Evolutionary conservation across 83 land plant species (phyloP), one percentile per base, ranked within the genome.

Genomic region (Larix sibirica): DNA sequence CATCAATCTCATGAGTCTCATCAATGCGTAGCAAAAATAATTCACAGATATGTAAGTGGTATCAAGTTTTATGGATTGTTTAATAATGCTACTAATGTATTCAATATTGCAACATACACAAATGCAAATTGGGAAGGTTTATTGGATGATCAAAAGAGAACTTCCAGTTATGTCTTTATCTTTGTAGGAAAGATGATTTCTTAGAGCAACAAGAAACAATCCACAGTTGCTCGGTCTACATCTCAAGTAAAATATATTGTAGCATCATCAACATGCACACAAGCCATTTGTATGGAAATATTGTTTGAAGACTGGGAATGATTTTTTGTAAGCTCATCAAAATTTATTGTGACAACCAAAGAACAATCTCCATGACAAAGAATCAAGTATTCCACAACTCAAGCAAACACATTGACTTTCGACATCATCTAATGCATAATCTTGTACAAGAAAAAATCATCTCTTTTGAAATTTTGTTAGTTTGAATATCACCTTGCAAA

Each of bases 41-140:
- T 85, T 2, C 62, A 77, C 2, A 77, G 81, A 31, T 81, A 81
- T 47, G 56, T 85, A 1, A 42, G 64, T 16, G 82, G 79, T 1
- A 80, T 79, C 5, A 18, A 0, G n/a, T 21, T 47, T 12, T 71
- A 3, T 24, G 44, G 79, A 10, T 59, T 59, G 61, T 59, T 59
- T 59, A 1, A 59, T 59, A 10, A 59, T 59, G 3, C 61, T 59
- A 59, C 61, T 59, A 59, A 59, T 59, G 61, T 1, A 1, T 59
- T 2, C 17, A 2, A 59, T 24, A 14, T 68, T 68, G 6, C 0
- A 24, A 4, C 13, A 24, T 68, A 68, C 36, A 33, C 36, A 28
- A 28, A 33, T 33, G 36, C 0, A 33, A 1, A 33, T 33, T 33
- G 36, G 3, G 3, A 1, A 33, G 36, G 36, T 33, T 1, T 1